Evolutionary conservation across 305 asterid genomes (phyloP).

Genomic region (Fraxinus xanthoxyloides): DNA sequence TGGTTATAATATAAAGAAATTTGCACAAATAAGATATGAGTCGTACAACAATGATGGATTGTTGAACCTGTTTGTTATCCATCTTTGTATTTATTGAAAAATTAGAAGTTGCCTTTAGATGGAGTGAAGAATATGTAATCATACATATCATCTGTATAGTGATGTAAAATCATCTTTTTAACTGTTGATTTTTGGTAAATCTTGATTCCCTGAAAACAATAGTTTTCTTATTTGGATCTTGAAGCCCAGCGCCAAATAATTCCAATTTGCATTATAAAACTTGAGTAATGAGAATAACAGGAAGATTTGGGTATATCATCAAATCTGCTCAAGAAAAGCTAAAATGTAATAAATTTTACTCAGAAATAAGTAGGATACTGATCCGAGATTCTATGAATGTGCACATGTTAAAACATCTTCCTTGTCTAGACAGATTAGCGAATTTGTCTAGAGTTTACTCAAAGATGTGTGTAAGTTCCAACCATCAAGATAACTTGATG

Average conservation of each 20-base stretch:
- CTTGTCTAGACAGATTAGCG: not conserved
- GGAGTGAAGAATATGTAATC: slow-evolving; percentile 21
- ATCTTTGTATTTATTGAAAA: slow-evolving; percentile 20
- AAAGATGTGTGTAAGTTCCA: not conserved
- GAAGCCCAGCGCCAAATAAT: not conserved
- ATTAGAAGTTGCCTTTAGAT: slow-evolving; percentile 15
- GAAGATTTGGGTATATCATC: not conserved
- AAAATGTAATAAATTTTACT: not conserved
- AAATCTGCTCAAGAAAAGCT: not conserved
- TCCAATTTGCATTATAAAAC: not conserved
- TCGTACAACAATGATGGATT: not conserved
- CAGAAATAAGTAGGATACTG: not conserved
- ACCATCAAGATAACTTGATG: not conserved
- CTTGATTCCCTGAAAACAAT: not conserved
- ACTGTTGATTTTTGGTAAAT: not conserved
- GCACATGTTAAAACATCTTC: not conserved
- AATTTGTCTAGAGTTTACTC: not conserved
- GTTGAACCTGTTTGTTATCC: not conserved
- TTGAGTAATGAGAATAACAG: not conserved
- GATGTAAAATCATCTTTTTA: slow-evolving; percentile 11
- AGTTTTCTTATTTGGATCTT: not conserved
- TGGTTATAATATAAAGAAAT: slow-evolving; percentile 47
- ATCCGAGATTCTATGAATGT: not conserved
- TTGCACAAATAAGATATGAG: not conserved
- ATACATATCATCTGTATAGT: slow-evolving; percentile 24